phyloP scores from a whole-genome alignment of 2,329 filamentous ascomycete genomes.

The Colletotrichum lupini region DNA sequence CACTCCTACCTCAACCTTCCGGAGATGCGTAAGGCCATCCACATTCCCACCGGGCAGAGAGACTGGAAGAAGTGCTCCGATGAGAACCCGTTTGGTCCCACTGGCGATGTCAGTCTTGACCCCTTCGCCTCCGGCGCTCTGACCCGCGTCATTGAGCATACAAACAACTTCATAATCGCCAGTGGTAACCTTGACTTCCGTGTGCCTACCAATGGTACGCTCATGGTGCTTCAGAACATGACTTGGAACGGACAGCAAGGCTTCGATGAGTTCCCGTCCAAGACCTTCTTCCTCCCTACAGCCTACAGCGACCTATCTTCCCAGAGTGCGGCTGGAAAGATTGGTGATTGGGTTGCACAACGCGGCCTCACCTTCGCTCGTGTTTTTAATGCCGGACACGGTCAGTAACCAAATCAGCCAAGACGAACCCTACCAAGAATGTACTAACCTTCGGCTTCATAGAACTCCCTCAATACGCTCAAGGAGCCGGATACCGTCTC shows the following conservation, averaged over 20 bases:
- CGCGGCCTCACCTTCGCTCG: conserved; percentile 15
- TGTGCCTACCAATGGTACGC: conserved; percentile 74
- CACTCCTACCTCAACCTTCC: conserved; percentile 76
- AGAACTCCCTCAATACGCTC: conserved; percentile 15
- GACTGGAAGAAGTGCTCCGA: conserved; percentile 56
- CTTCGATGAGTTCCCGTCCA: conserved; percentile 69
- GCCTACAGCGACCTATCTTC: conserved; percentile 15
- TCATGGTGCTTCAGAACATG: conserved; percentile 83
- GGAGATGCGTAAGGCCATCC: conserved; percentile 77
- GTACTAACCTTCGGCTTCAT: background rate
- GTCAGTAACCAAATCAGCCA: background rate
- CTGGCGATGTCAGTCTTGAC: conserved; percentile 58
- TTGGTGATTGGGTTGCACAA: conserved; percentile 23
- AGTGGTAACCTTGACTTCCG: conserved; percentile 79
- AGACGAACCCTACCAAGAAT: too few relatives aligned
- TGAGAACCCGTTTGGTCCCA: conserved; percentile 48
- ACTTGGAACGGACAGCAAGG: conserved; percentile 79
- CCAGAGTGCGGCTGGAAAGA: conserved; percentile 21
- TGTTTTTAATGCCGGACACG: conserved; percentile 14
- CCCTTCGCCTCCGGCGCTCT: conserved; percentile 63
- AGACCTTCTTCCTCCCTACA: conserved; percentile 74
- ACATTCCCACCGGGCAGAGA: conserved; percentile 61
- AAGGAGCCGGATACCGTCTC: conserved; percentile 12
- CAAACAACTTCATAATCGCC: conserved; percentile 78
- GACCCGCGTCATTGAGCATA: conserved; percentile 77